phyloP scores from a whole-genome alignment of 73 alveolate species.

The Paramecium pentaurelia region DNA sequence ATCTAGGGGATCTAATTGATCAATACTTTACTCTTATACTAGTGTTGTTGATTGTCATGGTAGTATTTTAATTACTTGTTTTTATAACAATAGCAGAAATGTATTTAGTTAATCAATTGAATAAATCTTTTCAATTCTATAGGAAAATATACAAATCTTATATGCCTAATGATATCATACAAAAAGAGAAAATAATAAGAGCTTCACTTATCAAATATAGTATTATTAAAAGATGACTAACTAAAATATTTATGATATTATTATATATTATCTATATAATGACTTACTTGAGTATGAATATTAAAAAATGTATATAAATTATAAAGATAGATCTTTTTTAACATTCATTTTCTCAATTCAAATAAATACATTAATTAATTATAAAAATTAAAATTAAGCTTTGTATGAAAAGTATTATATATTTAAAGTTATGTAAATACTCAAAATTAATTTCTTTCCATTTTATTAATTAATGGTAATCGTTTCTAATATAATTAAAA shows the following conservation, averaged over 20 bases:
- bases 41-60: background rate
- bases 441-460: background rate
- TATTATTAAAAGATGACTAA: background rate
- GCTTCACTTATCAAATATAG: background rate
- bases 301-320: background rate
- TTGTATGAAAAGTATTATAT: background rate
- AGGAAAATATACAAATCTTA: background rate
- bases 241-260: background rate
- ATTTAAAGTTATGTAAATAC: background rate
- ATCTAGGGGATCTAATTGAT: background rate
- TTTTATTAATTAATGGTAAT: background rate
- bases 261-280: background rate
- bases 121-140: conserved; percentile 11
- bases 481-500: background rate
- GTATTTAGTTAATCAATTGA: conserved; percentile 1
- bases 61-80: background rate
- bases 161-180: conserved; percentile 27
- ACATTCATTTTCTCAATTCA: background rate
- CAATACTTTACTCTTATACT: background rate
- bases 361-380: too few relatives aligned
- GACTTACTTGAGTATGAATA: background rate
- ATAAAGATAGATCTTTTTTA: background rate
- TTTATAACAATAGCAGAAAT: conserved; percentile 5
- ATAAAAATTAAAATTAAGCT: background rate
- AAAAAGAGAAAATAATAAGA: background rate